phyloP scores from a whole-genome alignment of 495 filamentous ascomycete species.

The Chaetomium fimeti region DNA sequence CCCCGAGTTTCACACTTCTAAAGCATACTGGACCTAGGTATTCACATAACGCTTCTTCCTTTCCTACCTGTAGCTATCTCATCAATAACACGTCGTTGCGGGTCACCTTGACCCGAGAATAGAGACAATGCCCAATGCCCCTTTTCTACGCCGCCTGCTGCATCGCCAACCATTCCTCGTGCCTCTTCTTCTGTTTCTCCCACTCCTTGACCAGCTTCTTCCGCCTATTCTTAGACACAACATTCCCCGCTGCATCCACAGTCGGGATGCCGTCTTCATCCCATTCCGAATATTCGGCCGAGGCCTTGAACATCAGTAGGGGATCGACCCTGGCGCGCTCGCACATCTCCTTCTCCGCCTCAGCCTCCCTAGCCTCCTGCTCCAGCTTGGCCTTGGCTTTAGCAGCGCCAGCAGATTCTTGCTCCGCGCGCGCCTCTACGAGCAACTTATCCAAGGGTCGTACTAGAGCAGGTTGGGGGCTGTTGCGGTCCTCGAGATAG shows the following conservation, averaged over 20 bases:
- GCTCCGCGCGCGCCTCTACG: background rate
- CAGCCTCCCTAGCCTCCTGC: background rate
- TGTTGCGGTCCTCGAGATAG: conserved; percentile 2
- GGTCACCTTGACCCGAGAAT: background rate
- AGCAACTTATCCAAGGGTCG: background rate
- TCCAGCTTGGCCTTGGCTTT: background rate
- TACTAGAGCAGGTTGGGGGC: background rate
- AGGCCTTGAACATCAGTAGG: background rate
- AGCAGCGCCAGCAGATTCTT: background rate
- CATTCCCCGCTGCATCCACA: background rate
- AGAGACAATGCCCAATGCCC: background rate
- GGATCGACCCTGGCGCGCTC: background rate
- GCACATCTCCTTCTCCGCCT: background rate
- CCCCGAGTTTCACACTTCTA: too few relatives aligned
- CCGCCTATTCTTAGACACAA: background rate
- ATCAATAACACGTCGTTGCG: too few relatives aligned
- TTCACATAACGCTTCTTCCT: too few relatives aligned
- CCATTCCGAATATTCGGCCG: background rate
- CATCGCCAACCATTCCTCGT: background rate
- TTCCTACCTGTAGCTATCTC: too few relatives aligned
- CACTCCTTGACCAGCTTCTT: conserved; percentile 6
- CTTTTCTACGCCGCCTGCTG: background rate
- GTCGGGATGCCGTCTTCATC: background rate
- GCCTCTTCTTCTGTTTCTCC: conserved; percentile 1
- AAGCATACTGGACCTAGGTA: too few relatives aligned